Base-by-base conservation (phyloP, 495 filamentous ascomycete genomes). In the Penicillium nucicola region DNA sequence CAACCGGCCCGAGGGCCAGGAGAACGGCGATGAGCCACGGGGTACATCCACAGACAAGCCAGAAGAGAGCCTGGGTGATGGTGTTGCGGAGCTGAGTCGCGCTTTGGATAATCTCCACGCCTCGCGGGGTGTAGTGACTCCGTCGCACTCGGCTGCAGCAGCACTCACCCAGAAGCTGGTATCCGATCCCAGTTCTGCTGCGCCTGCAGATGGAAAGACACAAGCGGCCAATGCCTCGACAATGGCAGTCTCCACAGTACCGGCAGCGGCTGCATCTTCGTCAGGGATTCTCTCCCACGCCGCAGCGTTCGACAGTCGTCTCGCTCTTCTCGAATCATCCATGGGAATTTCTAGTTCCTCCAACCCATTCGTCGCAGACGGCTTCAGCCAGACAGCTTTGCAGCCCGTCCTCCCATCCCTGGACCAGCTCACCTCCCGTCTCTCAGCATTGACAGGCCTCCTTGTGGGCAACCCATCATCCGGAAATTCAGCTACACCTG, bases 241-340 rank as follows among this genome's bases (percentile, higher is more conserved):
- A 13, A 22, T 36, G 10, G 14, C 53, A 9, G 40, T 42, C 1
- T 32, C 59, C 8, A 43, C 53, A 19, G 18, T 52, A 28, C 12
- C 43, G 14, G 30, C 45, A 12, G 50, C 48, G 5, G 33, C 39
- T 40, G 31, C 47, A 77, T 74, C 51, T 76, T 81, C 57, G 70
- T 76, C 52, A 70, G 87, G 40, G 61, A 70, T 86, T 15, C 78
- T 97, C 11, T 81, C 85, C 15, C 87, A 89, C 60, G 89, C 89
- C 5, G 89, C 91, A 19, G 88, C 92, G 48, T 95, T 97, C 52
- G 93, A 97, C 62, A 74, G 78, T 28, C 84, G 93, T 4, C 77
- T 99, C 3, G 72, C 85, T 0, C 60, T 85, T 7, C 74, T 99
- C 28, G 93, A 99, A 69, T 84, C 83, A 42, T 80, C 84, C 2